Conservation (phyloP, 2,329 filamentous ascomycete species). For the Aspergillus jensenii region DNA sequence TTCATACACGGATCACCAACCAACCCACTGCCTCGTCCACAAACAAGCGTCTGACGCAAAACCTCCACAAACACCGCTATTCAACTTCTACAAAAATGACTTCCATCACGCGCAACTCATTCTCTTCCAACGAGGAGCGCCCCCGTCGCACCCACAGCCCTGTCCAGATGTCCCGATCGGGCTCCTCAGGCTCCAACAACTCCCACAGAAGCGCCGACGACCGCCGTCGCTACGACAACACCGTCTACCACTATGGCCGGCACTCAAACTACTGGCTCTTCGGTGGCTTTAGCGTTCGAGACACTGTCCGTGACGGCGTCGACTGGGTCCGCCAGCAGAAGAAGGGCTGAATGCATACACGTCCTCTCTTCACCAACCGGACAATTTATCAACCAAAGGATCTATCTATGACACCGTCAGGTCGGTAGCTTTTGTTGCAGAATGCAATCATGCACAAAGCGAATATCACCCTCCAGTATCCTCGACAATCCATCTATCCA, state of each 20-base stretch:
- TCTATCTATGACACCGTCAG: background rate
- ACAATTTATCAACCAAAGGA: background rate
- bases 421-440: background rate
- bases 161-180: conserved; percentile 13
- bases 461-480: background rate
- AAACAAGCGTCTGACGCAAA: conserved; percentile 8
- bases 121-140: background rate
- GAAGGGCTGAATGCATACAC: conserved; percentile 8
- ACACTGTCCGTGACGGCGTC: conserved; percentile 45
- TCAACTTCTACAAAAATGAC: conserved; percentile 7
- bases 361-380: background rate
- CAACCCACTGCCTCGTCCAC: conserved; percentile 13
- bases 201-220: conserved; percentile 31
- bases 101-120: conserved; percentile 8
- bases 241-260: conserved; percentile 47
- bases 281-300: conserved; percentile 48
- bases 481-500: background rate
- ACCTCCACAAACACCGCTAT: background rate
- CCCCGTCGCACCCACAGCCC: conserved; percentile 21
- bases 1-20: background rate
- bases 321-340: conserved; percentile 29
- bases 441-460: background rate
- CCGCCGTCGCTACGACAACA: conserved; percentile 41
- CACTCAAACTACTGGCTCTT: conserved; percentile 56
- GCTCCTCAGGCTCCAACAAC: conserved; percentile 18